phyloP scores from a whole-genome alignment of 2,329 filamentous ascomycete genomes.

The Neopestalotiopsis sp. region DNA sequence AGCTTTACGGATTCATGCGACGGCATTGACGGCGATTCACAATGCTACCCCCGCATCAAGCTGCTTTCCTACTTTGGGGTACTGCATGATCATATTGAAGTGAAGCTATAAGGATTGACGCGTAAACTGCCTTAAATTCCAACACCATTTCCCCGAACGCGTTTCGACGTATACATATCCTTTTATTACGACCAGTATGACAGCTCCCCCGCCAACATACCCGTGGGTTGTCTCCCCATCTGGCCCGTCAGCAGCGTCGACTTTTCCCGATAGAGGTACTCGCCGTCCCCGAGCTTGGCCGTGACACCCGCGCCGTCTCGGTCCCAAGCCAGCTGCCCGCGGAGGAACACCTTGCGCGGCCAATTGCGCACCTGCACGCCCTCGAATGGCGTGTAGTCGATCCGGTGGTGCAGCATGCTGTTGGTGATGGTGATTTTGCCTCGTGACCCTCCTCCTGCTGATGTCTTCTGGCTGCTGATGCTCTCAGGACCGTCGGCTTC shows the following conservation, averaged over 20 bases:
- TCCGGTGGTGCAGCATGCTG: slow-evolving; percentile 21
- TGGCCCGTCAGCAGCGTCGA: slow-evolving; percentile 18
- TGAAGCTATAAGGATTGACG: neutral
- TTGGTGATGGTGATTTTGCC: slow-evolving; percentile 22
- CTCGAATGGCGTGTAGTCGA: slow-evolving; percentile 26
- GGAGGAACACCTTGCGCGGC: slow-evolving; percentile 22
- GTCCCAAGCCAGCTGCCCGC: slow-evolving; percentile 20
- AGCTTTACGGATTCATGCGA: neutral
- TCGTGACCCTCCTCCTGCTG: neutral
- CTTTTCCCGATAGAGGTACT: slow-evolving; percentile 18
- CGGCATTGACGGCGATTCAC: neutral
- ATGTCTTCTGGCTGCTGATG: neutral
- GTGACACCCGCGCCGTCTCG: slow-evolving; percentile 16
- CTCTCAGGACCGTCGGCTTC: slow-evolving; percentile 19
- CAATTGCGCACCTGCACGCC: slow-evolving; percentile 23
- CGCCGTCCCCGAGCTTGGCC: slow-evolving; percentile 16
- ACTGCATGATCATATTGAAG: neutral
- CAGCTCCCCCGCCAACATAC: slow-evolving; percentile 15
- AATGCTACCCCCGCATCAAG: neutral
- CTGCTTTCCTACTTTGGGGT: neutral
- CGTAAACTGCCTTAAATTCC: neutral
- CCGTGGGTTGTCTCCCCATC: slow-evolving; percentile 15
- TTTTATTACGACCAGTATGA: slow-evolving; percentile 10
- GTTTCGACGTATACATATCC: neutral
- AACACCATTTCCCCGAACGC: neutral